These are phyloP conservation scores for Amorphotheca resinae DNA, from an alignment of 495 filamentous ascomycete species.

Conservation along the genomic window DNA sequence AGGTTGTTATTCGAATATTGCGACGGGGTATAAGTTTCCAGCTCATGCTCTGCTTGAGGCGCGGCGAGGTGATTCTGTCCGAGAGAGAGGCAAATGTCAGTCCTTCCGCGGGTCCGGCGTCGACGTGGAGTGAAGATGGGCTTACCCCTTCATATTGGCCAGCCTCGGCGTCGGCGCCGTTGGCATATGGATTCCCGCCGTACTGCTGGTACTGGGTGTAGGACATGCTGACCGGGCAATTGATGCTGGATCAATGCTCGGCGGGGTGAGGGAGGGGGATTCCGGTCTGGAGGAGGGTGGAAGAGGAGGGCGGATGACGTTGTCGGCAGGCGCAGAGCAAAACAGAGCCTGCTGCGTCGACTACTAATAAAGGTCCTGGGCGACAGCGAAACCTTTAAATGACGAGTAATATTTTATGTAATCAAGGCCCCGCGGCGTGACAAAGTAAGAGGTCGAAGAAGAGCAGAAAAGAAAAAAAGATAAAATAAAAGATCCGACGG, in stretches of 20 bases:
- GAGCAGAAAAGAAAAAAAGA: too few relatives aligned
- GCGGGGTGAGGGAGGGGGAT: neutral
- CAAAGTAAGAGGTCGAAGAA: too few relatives aligned
- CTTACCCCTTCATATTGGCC: slow-evolving; percentile 9
- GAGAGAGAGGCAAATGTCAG: neutral
- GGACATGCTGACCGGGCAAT: slow-evolving; percentile 19
- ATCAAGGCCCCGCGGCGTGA: too few relatives aligned
- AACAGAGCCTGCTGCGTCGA: too few relatives aligned
- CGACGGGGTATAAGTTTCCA: slow-evolving; percentile 19
- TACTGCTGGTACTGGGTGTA: slow-evolving; percentile 25
- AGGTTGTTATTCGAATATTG: slow-evolving; percentile 13
- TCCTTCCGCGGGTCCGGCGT: too few relatives aligned
- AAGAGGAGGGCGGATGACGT: too few relatives aligned
- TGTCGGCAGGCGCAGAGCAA: too few relatives aligned
- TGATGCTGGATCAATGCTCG: slow-evolving; percentile 7
- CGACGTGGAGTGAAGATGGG: neutral
- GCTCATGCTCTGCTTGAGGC: slow-evolving; percentile 8
- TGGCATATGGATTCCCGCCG: slow-evolving; percentile 30
- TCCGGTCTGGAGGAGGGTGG: neutral
- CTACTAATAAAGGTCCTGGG: too few relatives aligned
- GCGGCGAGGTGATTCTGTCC: neutral
- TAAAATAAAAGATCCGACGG: too few relatives aligned
- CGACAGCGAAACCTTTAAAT: too few relatives aligned
- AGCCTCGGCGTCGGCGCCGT: slow-evolving; percentile 16
- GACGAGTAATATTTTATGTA: too few relatives aligned